Evolutionary conservation across 2,329 filamentous ascomycete species (phyloP), one percentile per base, ranked within the genome.

Genomic region (Acrocalymma vagum): DNA sequence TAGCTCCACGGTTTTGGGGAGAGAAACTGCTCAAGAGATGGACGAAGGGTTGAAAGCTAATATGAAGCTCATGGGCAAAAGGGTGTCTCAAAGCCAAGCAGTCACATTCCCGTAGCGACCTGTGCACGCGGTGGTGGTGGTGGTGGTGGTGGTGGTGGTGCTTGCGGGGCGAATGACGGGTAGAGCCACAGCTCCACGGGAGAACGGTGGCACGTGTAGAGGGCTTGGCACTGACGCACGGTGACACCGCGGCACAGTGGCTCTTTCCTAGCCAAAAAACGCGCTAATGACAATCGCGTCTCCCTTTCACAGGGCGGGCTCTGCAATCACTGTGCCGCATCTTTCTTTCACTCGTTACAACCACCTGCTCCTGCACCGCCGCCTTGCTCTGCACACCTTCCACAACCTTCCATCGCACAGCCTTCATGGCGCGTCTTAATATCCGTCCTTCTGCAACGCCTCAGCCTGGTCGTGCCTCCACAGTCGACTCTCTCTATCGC

Each of bases 381-480:
- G 28, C 29, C 42, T 32, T 32, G 36, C 27, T 30, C 29, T 6
- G 7, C 26, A 23, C 21, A 35, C 30, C 17, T 29, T 17, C 25
- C 16, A 24, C 29, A n/a, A n/a, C n/a, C 25, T 16, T 14, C 26
- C 15, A 14, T 7, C 24, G 20, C 21, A 34, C 40, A 29, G 25
- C 32, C 31, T 42, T 22, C n/a, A 71, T 71, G 68, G 68, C 68
- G 39, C 63, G 68, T 35, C 57, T 71, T 22, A 70, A 69, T 39
- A 65, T 62, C 21, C 59, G 53, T 14, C 44, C 45, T 1, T 64
- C 65, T 9, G 57, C 65, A 13, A 68, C 61, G 10, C 62, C 60
- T 2, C 49, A 45, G 11, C 49, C 53, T n/a, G 47, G 48, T 29
- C 64, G 63, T 31, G 51, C 62, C 2, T 60, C 62, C 11, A 66